phyloP scores from a whole-genome alignment of 441 rosid species.

The Croton laevigatus region DNA sequence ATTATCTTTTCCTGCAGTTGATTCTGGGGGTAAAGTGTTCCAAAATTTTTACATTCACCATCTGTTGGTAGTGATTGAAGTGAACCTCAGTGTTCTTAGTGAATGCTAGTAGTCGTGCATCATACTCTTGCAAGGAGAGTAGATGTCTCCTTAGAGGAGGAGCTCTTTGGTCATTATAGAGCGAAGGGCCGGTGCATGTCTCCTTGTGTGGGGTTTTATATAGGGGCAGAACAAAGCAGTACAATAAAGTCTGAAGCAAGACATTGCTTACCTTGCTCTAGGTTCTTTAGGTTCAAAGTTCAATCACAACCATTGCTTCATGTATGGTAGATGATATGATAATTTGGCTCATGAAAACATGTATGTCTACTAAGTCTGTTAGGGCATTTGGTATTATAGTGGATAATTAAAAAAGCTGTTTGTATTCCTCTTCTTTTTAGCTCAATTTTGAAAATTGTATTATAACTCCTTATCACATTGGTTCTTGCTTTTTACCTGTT shows the following conservation, averaged over 20 bases:
- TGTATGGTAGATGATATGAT: neutral
- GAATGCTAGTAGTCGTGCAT: too few relatives aligned
- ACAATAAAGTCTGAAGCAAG: neutral
- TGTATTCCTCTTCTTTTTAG: neutral
- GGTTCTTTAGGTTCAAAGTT: neutral
- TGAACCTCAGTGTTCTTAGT: too few relatives aligned
- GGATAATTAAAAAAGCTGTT: neutral
- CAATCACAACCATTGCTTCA: neutral
- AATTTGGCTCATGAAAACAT: neutral
- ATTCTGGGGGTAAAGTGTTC: too few relatives aligned
- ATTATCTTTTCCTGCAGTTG: too few relatives aligned
- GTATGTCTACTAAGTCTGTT: neutral
- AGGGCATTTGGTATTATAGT: neutral
- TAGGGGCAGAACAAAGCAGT: too few relatives aligned
- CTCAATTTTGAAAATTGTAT: neutral
- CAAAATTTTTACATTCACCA: too few relatives aligned
- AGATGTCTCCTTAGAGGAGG: too few relatives aligned
- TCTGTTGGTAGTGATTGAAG: too few relatives aligned
- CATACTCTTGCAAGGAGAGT: too few relatives aligned
- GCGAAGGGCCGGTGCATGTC: too few relatives aligned
- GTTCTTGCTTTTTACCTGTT: conserved; percentile 14
- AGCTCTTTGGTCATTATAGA: too few relatives aligned
- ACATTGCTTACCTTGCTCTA: neutral
- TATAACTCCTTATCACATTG: neutral
- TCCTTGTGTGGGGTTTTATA: too few relatives aligned